These are phyloP conservation scores for Pisolithus albus DNA, from an alignment of 768 basidiomycete genomes.

Conservation along the genomic window DNA sequence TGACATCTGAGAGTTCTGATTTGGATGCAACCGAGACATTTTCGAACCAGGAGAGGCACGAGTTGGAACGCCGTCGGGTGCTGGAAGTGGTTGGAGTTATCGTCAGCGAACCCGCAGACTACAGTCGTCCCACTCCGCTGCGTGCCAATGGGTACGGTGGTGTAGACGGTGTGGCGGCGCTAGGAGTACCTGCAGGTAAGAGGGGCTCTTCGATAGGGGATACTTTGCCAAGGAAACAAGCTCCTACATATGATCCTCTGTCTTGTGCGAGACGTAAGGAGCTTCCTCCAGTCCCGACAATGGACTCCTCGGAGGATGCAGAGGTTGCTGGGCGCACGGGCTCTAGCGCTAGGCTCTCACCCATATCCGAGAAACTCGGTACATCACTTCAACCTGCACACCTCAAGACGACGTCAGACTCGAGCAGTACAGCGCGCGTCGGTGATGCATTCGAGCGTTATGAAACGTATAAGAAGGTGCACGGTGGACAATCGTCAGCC, in stretches of 20 bases:
- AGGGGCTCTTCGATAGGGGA: not conserved
- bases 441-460: constrained; percentile 90
- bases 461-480: constrained; percentile 66
- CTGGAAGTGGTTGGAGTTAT: constrained; percentile 86
- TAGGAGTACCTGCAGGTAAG: not conserved
- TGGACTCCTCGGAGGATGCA: constrained; percentile 17
- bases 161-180: not conserved
- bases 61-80: constrained; percentile 73
- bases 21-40: constrained; percentile 35
- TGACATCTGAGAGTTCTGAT: constrained; percentile 18
- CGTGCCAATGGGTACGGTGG: not conserved
- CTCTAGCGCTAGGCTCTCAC: not conserved
- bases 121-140: not conserved
- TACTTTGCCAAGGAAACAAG: constrained; percentile 12
- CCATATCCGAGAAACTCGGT: not conserved
- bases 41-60: constrained; percentile 54
- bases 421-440: constrained; percentile 24
- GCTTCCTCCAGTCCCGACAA: constrained; percentile 46
- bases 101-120: constrained; percentile 31
- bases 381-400: not conserved
- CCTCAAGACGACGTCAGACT: constrained; percentile 10
- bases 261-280: constrained; percentile 32
- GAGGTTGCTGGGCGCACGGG: not conserved
- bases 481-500: constrained; percentile 19
- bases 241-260: constrained; percentile 2